Conservation (phyloP, 1,139 yeast genomes). For the Diutina mesorugosa region DNA sequence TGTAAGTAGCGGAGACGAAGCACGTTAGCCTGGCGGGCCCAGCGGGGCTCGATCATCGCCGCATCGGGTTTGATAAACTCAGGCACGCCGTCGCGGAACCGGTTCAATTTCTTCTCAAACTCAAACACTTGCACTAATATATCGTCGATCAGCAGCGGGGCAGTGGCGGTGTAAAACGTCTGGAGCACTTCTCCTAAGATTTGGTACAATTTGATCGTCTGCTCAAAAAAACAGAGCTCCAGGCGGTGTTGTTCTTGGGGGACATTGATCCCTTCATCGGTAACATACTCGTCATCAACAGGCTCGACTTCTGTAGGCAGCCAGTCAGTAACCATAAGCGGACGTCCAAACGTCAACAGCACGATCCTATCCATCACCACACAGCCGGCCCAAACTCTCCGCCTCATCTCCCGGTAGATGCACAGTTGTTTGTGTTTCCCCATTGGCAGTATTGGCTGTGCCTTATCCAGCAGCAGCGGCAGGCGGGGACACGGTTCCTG, state of each 20-base stretch:
- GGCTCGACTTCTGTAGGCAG: background rate
- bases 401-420: background rate
- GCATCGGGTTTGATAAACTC: background rate
- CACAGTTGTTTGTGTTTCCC: background rate
- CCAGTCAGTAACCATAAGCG: background rate
- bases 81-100: background rate
- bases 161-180: background rate
- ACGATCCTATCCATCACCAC: background rate
- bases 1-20: background rate
- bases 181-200: background rate
- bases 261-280: background rate
- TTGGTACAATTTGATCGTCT: background rate
- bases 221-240: background rate
- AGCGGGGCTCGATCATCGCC: background rate
- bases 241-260: background rate
- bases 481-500: background rate
- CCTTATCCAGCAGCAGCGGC: too few species aligned
- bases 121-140: background rate
- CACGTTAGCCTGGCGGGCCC: background rate
- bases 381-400: background rate
- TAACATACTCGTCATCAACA: background rate
- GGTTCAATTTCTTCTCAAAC: background rate
- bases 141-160: background rate
- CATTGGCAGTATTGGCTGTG: background rate
- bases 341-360: background rate